Base-by-base conservation (phyloP, 495 filamentous ascomycete genomes). In the Pseudevernia furfuracea region DNA sequence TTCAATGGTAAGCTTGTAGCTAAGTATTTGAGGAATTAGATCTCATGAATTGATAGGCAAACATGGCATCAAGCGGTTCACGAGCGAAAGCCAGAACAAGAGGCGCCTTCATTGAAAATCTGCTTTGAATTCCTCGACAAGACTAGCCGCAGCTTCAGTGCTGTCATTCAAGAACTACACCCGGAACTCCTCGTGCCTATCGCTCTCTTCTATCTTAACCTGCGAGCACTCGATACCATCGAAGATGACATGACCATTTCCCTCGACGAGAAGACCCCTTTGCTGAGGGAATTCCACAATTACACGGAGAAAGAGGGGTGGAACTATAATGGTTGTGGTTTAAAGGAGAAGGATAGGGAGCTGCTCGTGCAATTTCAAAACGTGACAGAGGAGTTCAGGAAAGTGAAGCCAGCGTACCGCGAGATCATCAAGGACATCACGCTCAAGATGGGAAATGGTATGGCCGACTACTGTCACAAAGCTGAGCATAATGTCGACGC, bases 161-260 rank as follows among this genome's bases (percentile, higher is more conserved):
- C 92, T 32, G 94, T 98, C 70, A 98, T 98, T 71, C 85, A 95
- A 74, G 94, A 98, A 73, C 81, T 98, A 21, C 90, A 96, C 70
- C 91, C 92, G 0, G 93, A 98, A 75, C 83, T 98, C 23, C 85
- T 97, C 30, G 82, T 96, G 43, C 91, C 95, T 3, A 81, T 98
- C 55, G 85, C 84, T 59, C 80, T 97, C n/a, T 98, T 98, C 82
- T 98, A 98, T 76, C 81, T 98, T 43, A 84, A 88, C 41, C 81
- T 98, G 19, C 87, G 94, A 59, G 95, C 88, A 12, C 82, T 98
- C 56, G 94, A 98, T 73, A 98, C 94, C 25, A 90, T 98, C 63
- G 94, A 98, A 76, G 94, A 98, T 81, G 94, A 98, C 75, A 97
- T 96, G 84, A 96, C 94, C 6, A 86, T 98, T 60, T 80, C 86